A percentile compares a stretch with the other conserved stretches of the same genome.
These are phyloP conservation scores for Adansonia rubrostipa DNA, from an alignment of 441 rosid genomes.

Conservation along the genomic window DNA sequence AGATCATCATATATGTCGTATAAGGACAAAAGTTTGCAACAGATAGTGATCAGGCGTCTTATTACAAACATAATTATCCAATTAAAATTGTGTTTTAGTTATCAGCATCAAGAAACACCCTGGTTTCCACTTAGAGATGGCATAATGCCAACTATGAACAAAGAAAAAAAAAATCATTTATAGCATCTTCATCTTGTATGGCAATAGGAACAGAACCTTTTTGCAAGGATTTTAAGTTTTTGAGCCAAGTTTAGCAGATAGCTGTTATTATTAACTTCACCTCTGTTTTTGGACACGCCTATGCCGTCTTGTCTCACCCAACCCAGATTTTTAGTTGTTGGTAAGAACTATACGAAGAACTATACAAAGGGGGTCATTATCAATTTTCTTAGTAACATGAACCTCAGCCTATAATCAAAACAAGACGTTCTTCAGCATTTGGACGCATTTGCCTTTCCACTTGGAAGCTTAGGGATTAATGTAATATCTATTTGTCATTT, in stretches of 20 bases:
- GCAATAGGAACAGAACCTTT: slow-evolving; percentile 1
- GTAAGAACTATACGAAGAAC: not conserved
- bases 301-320: not conserved
- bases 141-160: not conserved
- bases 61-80: not conserved
- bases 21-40: not conserved
- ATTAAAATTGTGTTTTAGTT: not conserved
- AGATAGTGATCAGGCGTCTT: not conserved
- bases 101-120: slow-evolving; percentile 5
- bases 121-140: slow-evolving; percentile 8
- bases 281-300: not conserved
- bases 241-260: not conserved
- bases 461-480: not conserved
- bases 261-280: not conserved
- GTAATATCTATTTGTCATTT: too few species aligned
- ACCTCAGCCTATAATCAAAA: not conserved
- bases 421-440: not conserved
- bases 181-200: slow-evolving; percentile 17
- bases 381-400: slow-evolving; percentile 12
- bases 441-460: not conserved
- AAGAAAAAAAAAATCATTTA: slow-evolving; percentile 1
- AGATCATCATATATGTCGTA: not conserved
- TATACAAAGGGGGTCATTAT: not conserved
- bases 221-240: slow-evolving; percentile 7
- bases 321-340: not conserved